These are phyloP conservation scores for Pleurotus cornucopiae DNA, from an alignment of 768 basidiomycete species.

Conservation along the genomic window DNA sequence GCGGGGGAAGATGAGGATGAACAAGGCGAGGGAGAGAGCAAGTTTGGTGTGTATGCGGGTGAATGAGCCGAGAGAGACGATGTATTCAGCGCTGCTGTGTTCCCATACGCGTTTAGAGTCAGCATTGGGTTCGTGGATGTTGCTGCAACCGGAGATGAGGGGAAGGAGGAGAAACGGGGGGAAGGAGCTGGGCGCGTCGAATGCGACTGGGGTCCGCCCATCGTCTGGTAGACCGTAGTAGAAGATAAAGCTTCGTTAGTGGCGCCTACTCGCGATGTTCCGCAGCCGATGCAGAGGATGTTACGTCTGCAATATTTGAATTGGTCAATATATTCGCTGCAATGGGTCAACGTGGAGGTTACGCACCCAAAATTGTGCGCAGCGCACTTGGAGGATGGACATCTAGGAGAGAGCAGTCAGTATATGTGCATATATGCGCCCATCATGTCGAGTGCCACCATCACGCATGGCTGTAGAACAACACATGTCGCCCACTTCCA, in stretches of 20 bases:
- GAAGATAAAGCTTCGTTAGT: conserved; percentile 18
- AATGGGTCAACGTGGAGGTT: conserved; percentile 4
- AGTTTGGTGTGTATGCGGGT: conserved; percentile 12
- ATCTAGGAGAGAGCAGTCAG: conserved; percentile 40
- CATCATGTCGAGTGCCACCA: neutral
- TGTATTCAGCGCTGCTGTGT: too few relatives aligned
- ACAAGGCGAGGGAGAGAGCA: conserved; percentile 21
- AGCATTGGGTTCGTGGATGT: conserved; percentile 13
- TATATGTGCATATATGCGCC: too few relatives aligned
- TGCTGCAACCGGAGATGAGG: conserved; percentile 11
- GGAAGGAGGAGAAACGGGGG: conserved; percentile 25
- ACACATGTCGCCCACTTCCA: too few relatives aligned
- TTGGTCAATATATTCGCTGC: conserved; percentile 18
- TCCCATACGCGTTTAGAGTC: neutral
- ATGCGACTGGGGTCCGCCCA: conserved; percentile 9
- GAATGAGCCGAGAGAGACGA: too few relatives aligned
- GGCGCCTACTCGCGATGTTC: conserved; percentile 46
- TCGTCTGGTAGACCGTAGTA: conserved; percentile 24
- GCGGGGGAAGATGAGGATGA: conserved; percentile 10
- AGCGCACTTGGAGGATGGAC: conserved; percentile 62
- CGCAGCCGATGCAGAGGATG: conserved; percentile 72
- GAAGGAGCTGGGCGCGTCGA: conserved; percentile 21
- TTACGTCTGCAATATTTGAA: conserved; percentile 64
- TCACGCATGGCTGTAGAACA: neutral
- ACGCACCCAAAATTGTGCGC: conserved; percentile 86